A percentile compares a stretch with the other conserved stretches of the same genome.
phyloP scores from a whole-genome alignment of 164 flowering plant genomes.

The Liquidambar formosana region DNA sequence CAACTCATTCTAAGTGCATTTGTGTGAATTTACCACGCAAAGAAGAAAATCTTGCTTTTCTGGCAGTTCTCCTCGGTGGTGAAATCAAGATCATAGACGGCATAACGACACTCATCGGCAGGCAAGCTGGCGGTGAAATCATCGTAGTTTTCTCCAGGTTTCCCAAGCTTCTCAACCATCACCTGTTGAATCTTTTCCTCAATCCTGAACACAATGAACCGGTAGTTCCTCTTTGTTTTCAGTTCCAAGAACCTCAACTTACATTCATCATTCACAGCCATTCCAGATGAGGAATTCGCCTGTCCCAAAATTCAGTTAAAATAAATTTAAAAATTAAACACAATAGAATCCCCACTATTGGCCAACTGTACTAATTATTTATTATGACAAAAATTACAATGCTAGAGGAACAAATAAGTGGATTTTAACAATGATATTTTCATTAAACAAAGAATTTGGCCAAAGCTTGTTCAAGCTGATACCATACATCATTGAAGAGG shows the following conservation, averaged over 20 bases:
- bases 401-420: too few species aligned
- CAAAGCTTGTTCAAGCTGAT: too few species aligned
- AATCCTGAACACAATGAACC: constrained; percentile 40
- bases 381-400: too few species aligned
- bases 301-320: constrained; percentile 2
- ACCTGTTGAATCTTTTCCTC: constrained; percentile 37
- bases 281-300: constrained; percentile 45
- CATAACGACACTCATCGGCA: constrained; percentile 40
- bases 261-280: constrained; percentile 43
- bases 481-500: too few species aligned
- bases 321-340: too few species aligned
- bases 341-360: too few species aligned
- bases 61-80: constrained; percentile 43
- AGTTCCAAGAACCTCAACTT: constrained; percentile 39
- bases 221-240: constrained; percentile 34
- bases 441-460: too few species aligned
- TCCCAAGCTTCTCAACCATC: constrained; percentile 33
- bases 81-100: constrained; percentile 44
- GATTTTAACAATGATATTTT: too few species aligned
- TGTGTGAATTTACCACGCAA: constrained; percentile 32
- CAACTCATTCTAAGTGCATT: too few species aligned
- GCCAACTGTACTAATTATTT: too few species aligned
- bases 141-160: constrained; percentile 26
- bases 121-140: constrained; percentile 39
- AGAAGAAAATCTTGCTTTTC: constrained; percentile 41